Evolutionary conservation across 2,329 filamentous ascomycete species (phyloP).

Genomic region (Nothopassalora personata): DNA sequence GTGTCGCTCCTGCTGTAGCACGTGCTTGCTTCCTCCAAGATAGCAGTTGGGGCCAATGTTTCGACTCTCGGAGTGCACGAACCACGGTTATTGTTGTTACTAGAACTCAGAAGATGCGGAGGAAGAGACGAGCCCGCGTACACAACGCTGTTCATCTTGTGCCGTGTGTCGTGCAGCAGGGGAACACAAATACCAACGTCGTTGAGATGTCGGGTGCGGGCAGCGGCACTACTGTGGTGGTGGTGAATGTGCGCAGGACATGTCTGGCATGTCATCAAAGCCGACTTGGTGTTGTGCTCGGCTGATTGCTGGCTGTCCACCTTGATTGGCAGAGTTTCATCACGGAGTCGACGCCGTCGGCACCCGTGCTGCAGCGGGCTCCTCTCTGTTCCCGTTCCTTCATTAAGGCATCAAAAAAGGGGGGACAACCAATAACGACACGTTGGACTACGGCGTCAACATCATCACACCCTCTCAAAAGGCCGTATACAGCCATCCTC

Average conservation of each 20-base stretch:
- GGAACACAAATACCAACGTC: not conserved
- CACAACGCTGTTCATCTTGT: conserved; percentile 57
- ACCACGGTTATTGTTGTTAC: conserved; percentile 39
- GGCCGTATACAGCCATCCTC: not conserved
- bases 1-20: not conserved
- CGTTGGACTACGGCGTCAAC: not conserved
- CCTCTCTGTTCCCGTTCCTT: not conserved
- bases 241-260: not conserved
- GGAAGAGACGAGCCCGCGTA: conserved; percentile 43
- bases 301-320: not conserved
- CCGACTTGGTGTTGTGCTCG: not conserved
- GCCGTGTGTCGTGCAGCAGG: not conserved
- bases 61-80: not conserved
- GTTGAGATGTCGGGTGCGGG: not conserved
- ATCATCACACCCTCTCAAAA: not conserved
- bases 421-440: not conserved
- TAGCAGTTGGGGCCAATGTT: not conserved
- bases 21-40: not conserved
- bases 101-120: conserved; percentile 51
- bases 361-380: not conserved
- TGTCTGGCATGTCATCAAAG: too few relatives aligned
- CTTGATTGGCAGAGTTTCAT: not conserved
- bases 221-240: not conserved
- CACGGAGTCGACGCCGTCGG: not conserved
- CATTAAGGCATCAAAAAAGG: too few relatives aligned